Evolutionary conservation across 768 basidiomycete species (phyloP).

Genomic region (Mycena capillaripes): DNA sequence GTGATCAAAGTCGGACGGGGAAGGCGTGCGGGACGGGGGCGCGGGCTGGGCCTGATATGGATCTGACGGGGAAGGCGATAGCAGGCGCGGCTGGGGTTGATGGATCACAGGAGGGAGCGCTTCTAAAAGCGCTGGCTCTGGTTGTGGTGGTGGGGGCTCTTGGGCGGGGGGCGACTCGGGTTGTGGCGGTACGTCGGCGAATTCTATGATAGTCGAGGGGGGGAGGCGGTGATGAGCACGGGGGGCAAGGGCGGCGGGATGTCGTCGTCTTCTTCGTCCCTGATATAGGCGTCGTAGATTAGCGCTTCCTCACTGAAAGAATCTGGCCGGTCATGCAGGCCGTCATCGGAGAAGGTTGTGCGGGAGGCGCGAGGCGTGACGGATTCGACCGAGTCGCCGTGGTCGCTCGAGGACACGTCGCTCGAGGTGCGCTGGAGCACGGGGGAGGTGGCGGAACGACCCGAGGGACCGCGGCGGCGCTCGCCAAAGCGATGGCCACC

Average conservation of each 20-base stretch:
- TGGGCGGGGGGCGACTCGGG: conserved; percentile 35
- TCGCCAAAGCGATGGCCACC: conserved; percentile 87
- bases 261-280: conserved; percentile 66
- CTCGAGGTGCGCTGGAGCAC: conserved; percentile 68
- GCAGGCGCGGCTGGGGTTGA: conserved; percentile 74
- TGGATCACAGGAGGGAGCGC: conserved; percentile 63
- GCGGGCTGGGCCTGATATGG: conserved; percentile 43
- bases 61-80: conserved; percentile 50
- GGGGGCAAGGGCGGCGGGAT: conserved; percentile 42
- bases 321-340: conserved; percentile 65
- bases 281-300: conserved; percentile 88
- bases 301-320: conserved; percentile 86
- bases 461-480: conserved; percentile 53
- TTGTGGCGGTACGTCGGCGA: conserved; percentile 37
- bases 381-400: conserved; percentile 65
- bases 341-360: conserved; percentile 62
- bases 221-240: conserved; percentile 49
- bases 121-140: conserved; percentile 45
- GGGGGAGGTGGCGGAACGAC: conserved; percentile 43
- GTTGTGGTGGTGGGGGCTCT: conserved; percentile 44
- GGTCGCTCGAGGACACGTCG: conserved; percentile 80
- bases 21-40: conserved; percentile 70
- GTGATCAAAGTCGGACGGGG: conserved; percentile 59
- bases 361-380: conserved; percentile 50
- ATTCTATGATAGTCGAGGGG: conserved; percentile 35